A percentile compares a stretch with the other conserved stretches of the same genome.
phyloP scores from a whole-genome alignment of 2,329 filamentous ascomycete genomes.

The Aspergillus sp. region DNA sequence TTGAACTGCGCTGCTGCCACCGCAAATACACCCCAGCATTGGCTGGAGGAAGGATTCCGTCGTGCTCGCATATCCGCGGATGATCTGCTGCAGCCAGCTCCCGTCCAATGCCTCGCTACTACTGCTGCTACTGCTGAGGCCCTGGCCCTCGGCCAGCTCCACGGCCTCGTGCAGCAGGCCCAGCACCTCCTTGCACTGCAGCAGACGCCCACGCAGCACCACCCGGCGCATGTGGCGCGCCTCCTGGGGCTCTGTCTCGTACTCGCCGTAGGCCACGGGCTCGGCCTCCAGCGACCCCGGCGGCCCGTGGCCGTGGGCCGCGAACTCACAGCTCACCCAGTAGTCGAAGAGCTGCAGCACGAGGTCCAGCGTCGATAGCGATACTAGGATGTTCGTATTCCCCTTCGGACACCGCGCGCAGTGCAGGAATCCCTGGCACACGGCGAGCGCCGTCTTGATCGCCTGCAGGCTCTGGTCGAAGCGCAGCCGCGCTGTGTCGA shows the following conservation, averaged over 20 bases:
- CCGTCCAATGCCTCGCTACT: slow-evolving; percentile 9
- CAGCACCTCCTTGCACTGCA: slow-evolving; percentile 27
- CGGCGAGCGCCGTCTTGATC: slow-evolving; percentile 28
- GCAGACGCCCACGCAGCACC: slow-evolving; percentile 24
- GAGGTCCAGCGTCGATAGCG: slow-evolving; percentile 29
- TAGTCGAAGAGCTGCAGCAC: slow-evolving; percentile 30
- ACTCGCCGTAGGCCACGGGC: slow-evolving; percentile 29
- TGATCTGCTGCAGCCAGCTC: slow-evolving; percentile 25
- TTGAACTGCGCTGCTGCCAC: neutral
- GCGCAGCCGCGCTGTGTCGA: slow-evolving; percentile 23
- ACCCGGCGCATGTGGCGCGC: slow-evolving; percentile 26
- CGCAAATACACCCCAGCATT: slow-evolving; percentile 28
- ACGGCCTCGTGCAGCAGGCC: slow-evolving; percentile 20
- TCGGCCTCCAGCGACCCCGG: slow-evolving; percentile 1
- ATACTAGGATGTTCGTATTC: slow-evolving; percentile 24
- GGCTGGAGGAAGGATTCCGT: slow-evolving; percentile 27
- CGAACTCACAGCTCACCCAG: slow-evolving; percentile 26
- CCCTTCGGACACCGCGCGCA: slow-evolving; percentile 31
- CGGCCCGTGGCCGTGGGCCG: neutral
- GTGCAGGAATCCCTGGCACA: slow-evolving; percentile 28
- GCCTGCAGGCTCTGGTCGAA: slow-evolving; percentile 33
- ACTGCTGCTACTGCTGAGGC: neutral
- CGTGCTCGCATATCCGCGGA: slow-evolving; percentile 27
- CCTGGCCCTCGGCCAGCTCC: slow-evolving; percentile 3
- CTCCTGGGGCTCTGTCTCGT: slow-evolving; percentile 28